Evolutionary conservation across 176 grass and related monocot species (phyloP).

Genomic region (Poa annua): DNA sequence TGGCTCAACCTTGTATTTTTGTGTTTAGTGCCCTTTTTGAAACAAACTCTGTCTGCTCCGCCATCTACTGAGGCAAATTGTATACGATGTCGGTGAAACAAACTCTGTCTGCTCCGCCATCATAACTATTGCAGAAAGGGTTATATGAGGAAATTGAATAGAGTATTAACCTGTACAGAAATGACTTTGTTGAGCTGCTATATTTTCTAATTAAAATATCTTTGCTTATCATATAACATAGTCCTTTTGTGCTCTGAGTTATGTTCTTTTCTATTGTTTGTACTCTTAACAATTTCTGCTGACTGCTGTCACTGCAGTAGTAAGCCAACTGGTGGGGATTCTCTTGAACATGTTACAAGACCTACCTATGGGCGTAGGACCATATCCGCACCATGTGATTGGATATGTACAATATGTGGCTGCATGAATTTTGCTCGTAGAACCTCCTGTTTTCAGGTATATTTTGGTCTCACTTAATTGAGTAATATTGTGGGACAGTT

Average conservation of each 20-base stretch:
- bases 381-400: conserved; percentile 75
- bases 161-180: no score
- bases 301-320: conserved; percentile 67
- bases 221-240: neutral
- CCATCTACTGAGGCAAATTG: conserved; percentile 11
- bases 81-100: neutral
- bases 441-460: conserved; percentile 95
- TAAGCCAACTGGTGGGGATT: conserved; percentile 82
- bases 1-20: neutral
- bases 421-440: conserved; percentile 99
- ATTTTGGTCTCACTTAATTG: neutral
- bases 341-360: conserved; percentile 58
- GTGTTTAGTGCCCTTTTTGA: neutral
- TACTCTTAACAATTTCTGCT: conserved; percentile 36
- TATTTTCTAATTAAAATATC: neutral
- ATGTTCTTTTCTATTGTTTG: conserved; percentile 11
- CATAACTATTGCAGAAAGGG: no score
- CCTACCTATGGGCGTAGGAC: conserved; percentile 64
- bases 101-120: no score
- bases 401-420: conserved; percentile 92
- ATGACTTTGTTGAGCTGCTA: neutral
- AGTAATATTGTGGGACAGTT: neutral
- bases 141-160: no score
- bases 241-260: neutral
- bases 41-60: conserved; percentile 3